phyloP scores from a whole-genome alignment of 768 basidiomycete species.

The Mycena rebaudengoi region DNA sequence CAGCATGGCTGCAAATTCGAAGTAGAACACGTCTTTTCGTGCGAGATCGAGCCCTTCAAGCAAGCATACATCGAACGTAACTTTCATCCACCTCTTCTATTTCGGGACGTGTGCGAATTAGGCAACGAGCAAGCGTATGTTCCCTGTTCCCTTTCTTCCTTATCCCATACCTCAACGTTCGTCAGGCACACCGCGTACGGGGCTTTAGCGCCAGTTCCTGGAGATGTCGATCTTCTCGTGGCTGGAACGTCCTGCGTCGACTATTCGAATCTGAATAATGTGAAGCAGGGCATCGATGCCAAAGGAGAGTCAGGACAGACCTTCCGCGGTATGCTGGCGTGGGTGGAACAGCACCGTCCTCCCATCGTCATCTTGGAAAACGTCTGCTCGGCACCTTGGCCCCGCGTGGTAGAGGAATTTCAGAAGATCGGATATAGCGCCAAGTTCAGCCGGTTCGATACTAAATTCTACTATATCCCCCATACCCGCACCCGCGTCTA shows the following conservation, averaged over 20 bases:
- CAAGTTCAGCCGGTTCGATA: constrained; percentile 73
- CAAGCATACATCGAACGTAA: constrained; percentile 98
- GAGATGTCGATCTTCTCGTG: constrained; percentile 88
- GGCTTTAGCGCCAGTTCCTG: constrained; percentile 83
- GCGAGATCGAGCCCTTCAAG: constrained; percentile 97
- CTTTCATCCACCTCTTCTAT: constrained; percentile 90
- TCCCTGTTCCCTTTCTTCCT: background rate
- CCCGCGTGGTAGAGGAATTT: constrained; percentile 77
- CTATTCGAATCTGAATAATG: constrained; percentile 94
- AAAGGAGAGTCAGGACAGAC: constrained; percentile 94
- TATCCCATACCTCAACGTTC: constrained; percentile 16
- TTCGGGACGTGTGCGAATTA: constrained; percentile 93
- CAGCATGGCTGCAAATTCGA: constrained; percentile 72
- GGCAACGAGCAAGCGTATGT: constrained; percentile 76
- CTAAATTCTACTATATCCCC: constrained; percentile 92
- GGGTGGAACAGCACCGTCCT: constrained; percentile 88
- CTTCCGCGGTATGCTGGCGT: constrained; percentile 94
- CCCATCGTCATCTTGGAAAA: constrained; percentile 95
- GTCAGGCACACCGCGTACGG: constrained; percentile 92
- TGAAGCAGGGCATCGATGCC: constrained; percentile 88
- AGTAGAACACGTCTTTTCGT: constrained; percentile 94
- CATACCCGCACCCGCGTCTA: constrained; percentile 94
- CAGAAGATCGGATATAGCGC: constrained; percentile 81
- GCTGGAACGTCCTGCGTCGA: constrained; percentile 98
- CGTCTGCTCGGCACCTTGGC: constrained; percentile 92